Base-by-base conservation (phyloP, 1,139 yeast genomes). In the Kodamaea arcana region DNA sequence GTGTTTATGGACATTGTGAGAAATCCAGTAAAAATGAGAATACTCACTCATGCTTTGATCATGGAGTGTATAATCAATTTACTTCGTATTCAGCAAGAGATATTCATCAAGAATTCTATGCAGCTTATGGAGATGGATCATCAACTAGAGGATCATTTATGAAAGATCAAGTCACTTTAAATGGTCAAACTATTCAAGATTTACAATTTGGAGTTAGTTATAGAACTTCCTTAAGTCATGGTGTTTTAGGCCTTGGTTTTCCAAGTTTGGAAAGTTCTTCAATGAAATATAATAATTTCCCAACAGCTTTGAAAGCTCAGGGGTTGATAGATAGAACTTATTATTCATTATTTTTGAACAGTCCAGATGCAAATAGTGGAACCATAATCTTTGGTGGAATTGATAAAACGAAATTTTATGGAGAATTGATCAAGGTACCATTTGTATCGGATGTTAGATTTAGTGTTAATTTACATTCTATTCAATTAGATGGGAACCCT, bases 191-290 rank as follows among this genome's bases (percentile, higher is more conserved):
- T 5, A 11, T 27, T 16, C 15, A 17, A 16, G 23, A 27, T 20
- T 12, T 27, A 4, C 30, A 27, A 13, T 27, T 27, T 27, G 30
- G 30, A 6, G 23, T 27, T 9, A 13, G 30, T 11, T 17, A 27
- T n/a, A 27, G 30, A 11, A 27, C 30, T 15, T 27, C 30, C 4
- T 11, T 27, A 11, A 27, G 14, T 20, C 30, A 17, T 16, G 30
- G 30, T 6, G 30, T 56, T 13, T 39, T 56, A n/a, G 61, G 61
- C 15, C 47, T 52, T 31, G 51, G 48, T n/a, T 39, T 26, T 20
- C 31, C 26, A 4, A 20, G 20, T n/a, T 35, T 31, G 24, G 55
- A 50, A 37, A 12, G 42, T 8, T 15, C 35, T n/a, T 13, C 15
- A 10, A 12, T 8, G 4, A 17, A 34, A 10, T 56, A 56, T 42